These are phyloP conservation scores for Cyclotella distinguenda DNA, from an alignment of 108 stramenopile species.

Conservation along the genomic window DNA sequence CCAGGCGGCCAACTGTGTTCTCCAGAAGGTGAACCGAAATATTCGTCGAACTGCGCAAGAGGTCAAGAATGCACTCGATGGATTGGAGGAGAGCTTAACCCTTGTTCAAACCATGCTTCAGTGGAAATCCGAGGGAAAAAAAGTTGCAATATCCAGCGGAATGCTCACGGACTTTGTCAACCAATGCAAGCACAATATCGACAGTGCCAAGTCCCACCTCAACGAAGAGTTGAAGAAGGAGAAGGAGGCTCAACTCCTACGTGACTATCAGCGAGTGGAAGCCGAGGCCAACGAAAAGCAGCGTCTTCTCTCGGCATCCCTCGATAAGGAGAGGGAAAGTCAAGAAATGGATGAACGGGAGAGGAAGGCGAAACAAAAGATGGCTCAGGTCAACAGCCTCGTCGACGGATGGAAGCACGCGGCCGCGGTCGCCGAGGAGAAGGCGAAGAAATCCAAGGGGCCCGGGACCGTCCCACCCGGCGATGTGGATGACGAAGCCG, in stretches of 20 bases:
- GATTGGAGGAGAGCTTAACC: constrained; percentile 72
- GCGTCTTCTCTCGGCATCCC: constrained; percentile 44
- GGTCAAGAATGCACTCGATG: constrained; percentile 73
- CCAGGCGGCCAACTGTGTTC: constrained; percentile 81
- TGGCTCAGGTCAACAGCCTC: constrained; percentile 62
- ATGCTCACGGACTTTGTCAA: constrained; percentile 71
- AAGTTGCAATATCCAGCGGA: constrained; percentile 70
- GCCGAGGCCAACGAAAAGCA: constrained; percentile 67
- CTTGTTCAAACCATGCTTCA: constrained; percentile 72
- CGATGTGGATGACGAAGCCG: constrained; percentile 52
- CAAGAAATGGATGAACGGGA: constrained; percentile 75
- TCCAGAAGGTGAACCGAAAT: constrained; percentile 77
- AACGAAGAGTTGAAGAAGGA: constrained; percentile 77
- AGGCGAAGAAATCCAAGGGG: constrained; percentile 52
- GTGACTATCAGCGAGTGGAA: constrained; percentile 66
- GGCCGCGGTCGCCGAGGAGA: constrained; percentile 39
- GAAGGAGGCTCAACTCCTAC: constrained; percentile 62
- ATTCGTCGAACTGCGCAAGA: constrained; percentile 82
- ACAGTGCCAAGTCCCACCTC: constrained; percentile 81
- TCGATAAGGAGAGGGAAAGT: constrained; percentile 57
- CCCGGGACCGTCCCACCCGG: constrained; percentile 32
- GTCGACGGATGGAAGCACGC: constrained; percentile 73
- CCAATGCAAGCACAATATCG: constrained; percentile 82
- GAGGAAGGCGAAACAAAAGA: constrained; percentile 62
- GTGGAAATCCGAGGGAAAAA: constrained; percentile 70